Evolutionary conservation across 768 basidiomycete species (phyloP).

Genomic region (Lyophyllum atratum): DNA sequence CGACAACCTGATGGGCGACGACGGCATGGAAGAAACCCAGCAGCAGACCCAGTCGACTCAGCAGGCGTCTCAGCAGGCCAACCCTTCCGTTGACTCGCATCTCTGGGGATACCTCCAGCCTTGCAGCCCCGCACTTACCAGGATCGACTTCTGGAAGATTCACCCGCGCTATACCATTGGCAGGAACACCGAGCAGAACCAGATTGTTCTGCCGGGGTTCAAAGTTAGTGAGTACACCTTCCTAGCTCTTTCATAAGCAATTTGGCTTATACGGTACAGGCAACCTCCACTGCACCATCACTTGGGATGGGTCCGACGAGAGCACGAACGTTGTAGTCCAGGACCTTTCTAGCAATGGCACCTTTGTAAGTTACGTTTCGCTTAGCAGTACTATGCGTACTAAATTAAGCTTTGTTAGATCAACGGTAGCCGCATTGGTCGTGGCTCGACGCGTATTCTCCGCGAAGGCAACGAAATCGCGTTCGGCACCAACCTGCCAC

Average conservation of each 20-base stretch:
- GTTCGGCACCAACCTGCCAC: constrained; percentile 64
- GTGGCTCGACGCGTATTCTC: constrained; percentile 54
- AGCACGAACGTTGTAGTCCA: constrained; percentile 47
- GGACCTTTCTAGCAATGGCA: constrained; percentile 74
- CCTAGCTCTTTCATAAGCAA: not conserved
- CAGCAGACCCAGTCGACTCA: constrained; percentile 49
- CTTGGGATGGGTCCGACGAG: constrained; percentile 57
- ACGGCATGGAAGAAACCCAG: constrained; percentile 33
- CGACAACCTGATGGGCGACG: constrained; percentile 19
- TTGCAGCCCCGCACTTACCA: constrained; percentile 49
- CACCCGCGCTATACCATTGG: constrained; percentile 55
- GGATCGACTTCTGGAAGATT: constrained; percentile 65
- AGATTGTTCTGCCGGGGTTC: constrained; percentile 62
- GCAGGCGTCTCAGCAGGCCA: constrained; percentile 38
- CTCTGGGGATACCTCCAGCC: constrained; percentile 79
- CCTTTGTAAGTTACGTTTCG: constrained; percentile 55
- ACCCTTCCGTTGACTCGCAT: constrained; percentile 34
- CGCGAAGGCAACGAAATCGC: constrained; percentile 85
- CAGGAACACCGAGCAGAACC: constrained; percentile 48
- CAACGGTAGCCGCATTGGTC: constrained; percentile 66
- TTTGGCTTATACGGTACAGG: constrained; percentile 33
- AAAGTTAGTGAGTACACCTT: constrained; percentile 67
- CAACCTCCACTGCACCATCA: constrained; percentile 58
- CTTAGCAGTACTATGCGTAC: not conserved
- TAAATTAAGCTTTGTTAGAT: constrained; percentile 44